phyloP scores from a whole-genome alignment of 2,329 filamentous ascomycete species.

The Cercospora brassicicola region DNA sequence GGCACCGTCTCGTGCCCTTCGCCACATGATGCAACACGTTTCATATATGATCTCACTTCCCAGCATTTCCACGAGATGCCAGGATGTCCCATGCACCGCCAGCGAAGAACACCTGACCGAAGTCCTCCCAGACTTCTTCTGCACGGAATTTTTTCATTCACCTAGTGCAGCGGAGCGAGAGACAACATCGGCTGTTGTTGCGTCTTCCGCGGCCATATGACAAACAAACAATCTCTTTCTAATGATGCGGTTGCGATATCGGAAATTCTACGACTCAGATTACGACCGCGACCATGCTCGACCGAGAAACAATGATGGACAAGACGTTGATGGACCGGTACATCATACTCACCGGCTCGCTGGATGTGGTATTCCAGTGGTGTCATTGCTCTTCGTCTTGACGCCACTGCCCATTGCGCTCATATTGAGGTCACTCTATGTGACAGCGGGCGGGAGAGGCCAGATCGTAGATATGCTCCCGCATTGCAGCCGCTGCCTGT shows the following conservation, averaged over 20 bases:
- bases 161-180: neutral
- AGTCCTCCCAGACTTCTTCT: slow-evolving; percentile 10
- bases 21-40: slow-evolving; percentile 12
- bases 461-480: slow-evolving; percentile 10
- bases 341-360: neutral
- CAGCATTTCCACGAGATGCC: slow-evolving; percentile 10
- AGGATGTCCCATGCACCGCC: slow-evolving; percentile 4
- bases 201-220: neutral
- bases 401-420: slow-evolving; percentile 1
- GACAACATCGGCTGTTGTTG: neutral
- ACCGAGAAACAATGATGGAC: neutral
- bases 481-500: slow-evolving; percentile 16
- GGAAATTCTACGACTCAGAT: neutral
- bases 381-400: neutral
- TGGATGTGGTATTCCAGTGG: neutral
- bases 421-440: neutral
- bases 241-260: neutral
- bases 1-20: neutral
- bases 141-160: neutral
- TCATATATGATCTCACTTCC: slow-evolving; percentile 9
- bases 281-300: neutral
- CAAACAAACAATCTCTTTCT: neutral
- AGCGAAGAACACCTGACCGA: slow-evolving; percentile 6
- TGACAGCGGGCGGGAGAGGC: slow-evolving; percentile 1
- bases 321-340: neutral